Conservation (phyloP, 805 yeast genomes). For the Lachancea dasiensis region DNA sequence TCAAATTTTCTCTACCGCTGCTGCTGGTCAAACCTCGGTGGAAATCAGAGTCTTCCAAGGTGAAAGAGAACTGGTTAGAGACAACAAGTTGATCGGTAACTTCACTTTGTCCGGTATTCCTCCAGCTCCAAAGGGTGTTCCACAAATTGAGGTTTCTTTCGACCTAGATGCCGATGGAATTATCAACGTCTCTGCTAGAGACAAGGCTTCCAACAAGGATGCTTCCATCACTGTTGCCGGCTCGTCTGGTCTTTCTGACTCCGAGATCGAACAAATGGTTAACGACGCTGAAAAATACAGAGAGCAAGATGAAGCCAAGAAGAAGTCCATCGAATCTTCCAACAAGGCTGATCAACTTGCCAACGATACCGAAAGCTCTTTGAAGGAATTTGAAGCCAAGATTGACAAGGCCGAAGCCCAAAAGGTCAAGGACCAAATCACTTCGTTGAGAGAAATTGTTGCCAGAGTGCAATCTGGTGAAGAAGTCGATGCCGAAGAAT, state of each 20-base stretch:
- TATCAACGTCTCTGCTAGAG: slow-evolving; percentile 91
- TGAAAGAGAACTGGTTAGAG: slow-evolving; percentile 97
- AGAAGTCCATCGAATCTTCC: slow-evolving; percentile 75
- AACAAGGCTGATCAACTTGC: slow-evolving; percentile 72
- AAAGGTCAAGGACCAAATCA: slow-evolving; percentile 45
- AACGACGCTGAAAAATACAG: slow-evolving; percentile 85
- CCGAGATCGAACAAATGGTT: slow-evolving; percentile 88
- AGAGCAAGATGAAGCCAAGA: slow-evolving; percentile 81
- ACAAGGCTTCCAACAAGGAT: slow-evolving; percentile 88
- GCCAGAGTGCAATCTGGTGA: slow-evolving; percentile 62
- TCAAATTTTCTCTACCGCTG: slow-evolving; percentile 93
- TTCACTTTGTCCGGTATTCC: slow-evolving; percentile 93
- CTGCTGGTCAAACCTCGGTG: slow-evolving; percentile 93
- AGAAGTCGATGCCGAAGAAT: slow-evolving; percentile 46
- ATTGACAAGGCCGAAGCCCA: slow-evolving; percentile 44
- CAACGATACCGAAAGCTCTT: slow-evolving; percentile 83
- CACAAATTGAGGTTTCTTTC: slow-evolving; percentile 82
- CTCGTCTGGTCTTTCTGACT: slow-evolving; percentile 84
- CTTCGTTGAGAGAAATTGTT: slow-evolving; percentile 56
- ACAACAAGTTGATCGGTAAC: slow-evolving; percentile 96
- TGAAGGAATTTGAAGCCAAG: slow-evolving; percentile 64
- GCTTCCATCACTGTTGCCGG: slow-evolving; percentile 96
- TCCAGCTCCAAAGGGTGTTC: slow-evolving; percentile 74
- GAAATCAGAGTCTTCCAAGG: slow-evolving; percentile 99
- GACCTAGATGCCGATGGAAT: slow-evolving; percentile 98